Evolutionary conservation across 441 rosid species (phyloP).

Genomic region (Gossypium davidsonii): DNA sequence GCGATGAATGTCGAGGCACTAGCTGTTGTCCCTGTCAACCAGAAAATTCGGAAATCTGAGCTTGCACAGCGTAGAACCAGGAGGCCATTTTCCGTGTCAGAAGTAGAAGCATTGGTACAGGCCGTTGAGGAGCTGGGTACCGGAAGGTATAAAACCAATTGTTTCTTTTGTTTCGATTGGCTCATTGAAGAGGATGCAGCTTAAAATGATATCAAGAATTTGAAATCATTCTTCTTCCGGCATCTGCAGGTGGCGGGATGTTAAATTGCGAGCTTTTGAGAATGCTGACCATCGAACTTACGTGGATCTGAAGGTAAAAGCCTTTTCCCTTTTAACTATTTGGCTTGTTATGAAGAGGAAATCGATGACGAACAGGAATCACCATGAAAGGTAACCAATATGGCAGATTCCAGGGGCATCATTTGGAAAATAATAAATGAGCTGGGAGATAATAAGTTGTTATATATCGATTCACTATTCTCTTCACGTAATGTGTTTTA

Average conservation of each 20-base stretch:
- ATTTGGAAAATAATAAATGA: background rate
- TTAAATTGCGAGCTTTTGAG: conserved; percentile 59
- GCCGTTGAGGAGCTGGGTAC: conserved; percentile 73
- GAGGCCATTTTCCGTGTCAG: conserved; percentile 69
- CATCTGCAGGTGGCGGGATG: conserved; percentile 71
- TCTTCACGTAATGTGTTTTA: background rate
- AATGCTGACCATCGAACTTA: conserved; percentile 64
- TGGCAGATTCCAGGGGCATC: background rate
- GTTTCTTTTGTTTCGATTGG: background rate
- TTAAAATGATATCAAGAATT: conserved; percentile 17
- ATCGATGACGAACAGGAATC: background rate
- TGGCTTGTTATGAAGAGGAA: background rate
- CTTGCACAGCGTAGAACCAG: conserved; percentile 58
- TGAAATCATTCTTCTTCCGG: conserved; percentile 9
- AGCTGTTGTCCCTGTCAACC: conserved; percentile 29
- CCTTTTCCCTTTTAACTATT: background rate
- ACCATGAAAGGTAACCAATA: background rate
- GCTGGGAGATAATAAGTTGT: no score
- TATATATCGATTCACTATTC: no score
- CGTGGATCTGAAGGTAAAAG: conserved; percentile 63
- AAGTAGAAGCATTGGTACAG: conserved; percentile 67
- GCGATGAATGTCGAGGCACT: conserved; percentile 33
- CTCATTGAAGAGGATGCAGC: background rate
- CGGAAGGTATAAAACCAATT: conserved; percentile 44
- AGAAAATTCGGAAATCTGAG: conserved; percentile 44